phyloP scores from a whole-genome alignment of 805 yeast genomes.

The Teunomyces cretensis region DNA sequence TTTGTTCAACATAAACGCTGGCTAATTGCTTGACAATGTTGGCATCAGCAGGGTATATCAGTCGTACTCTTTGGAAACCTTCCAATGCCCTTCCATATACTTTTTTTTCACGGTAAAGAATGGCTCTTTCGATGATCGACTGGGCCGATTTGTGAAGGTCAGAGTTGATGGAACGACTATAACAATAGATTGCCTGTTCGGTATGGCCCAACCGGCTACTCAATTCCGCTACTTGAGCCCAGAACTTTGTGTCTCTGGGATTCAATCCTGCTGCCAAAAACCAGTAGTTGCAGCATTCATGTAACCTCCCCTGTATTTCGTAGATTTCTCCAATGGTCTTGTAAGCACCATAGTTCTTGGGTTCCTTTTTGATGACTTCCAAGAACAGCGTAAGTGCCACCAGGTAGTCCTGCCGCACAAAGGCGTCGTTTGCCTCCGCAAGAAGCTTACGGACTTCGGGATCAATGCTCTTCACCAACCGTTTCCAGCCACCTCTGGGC shows the following conservation, averaged over 20 bases:
- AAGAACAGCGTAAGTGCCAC: constrained; percentile 59
- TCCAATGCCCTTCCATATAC: constrained; percentile 72
- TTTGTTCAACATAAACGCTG: constrained; percentile 53
- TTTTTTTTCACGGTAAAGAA: constrained; percentile 64
- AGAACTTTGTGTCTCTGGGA: constrained; percentile 71
- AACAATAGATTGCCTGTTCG: constrained; percentile 79
- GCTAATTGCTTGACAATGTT: constrained; percentile 58
- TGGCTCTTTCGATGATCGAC: constrained; percentile 62
- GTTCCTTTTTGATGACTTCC: constrained; percentile 76
- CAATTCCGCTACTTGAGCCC: constrained; percentile 74
- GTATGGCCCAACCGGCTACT: constrained; percentile 64
- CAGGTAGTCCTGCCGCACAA: constrained; percentile 61
- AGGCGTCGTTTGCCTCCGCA: constrained; percentile 78
- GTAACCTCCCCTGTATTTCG: constrained; percentile 59
- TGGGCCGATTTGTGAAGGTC: constrained; percentile 49
- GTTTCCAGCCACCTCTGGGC: constrained; percentile 36
- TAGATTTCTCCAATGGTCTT: constrained; percentile 86
- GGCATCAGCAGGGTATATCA: constrained; percentile 55
- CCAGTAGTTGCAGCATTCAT: constrained; percentile 81
- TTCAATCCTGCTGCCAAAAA: constrained; percentile 75
- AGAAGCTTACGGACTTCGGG: constrained; percentile 71
- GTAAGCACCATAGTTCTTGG: constrained; percentile 79
- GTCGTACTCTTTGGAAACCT: constrained; percentile 61
- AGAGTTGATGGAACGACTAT: constrained; percentile 57
- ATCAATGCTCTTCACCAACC: constrained; percentile 45